These are phyloP conservation scores for Aureobasidium sp. DNA, from an alignment of 2,329 filamentous ascomycete genomes.

Conservation along the genomic window DNA sequence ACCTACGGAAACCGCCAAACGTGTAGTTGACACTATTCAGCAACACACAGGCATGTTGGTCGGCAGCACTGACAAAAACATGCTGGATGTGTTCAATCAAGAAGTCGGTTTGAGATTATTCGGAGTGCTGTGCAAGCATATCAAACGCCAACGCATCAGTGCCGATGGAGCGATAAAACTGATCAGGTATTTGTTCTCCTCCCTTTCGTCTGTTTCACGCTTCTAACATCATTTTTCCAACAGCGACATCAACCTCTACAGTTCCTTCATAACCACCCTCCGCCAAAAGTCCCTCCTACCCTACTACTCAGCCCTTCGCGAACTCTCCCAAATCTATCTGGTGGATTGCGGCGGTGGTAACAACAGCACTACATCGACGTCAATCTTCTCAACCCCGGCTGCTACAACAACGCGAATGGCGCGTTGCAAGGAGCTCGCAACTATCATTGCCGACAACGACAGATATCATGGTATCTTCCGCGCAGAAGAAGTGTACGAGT, in stretches of 20 bases:
- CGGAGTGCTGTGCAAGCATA: constrained; percentile 86
- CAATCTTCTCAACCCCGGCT: neutral
- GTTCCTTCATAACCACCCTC: constrained; percentile 71
- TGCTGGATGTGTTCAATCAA: constrained; percentile 97
- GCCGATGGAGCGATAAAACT: constrained; percentile 83
- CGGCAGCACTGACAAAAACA: constrained; percentile 93
- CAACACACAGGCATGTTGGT: constrained; percentile 88
- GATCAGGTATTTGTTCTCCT: constrained; percentile 48
- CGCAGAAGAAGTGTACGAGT: constrained; percentile 96
- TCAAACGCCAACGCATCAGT: constrained; percentile 90
- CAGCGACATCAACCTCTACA: constrained; percentile 92
- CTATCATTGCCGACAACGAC: constrained; percentile 84
- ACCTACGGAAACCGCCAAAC: constrained; percentile 67
- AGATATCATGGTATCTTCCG: constrained; percentile 88
- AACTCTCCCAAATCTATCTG: constrained; percentile 90
- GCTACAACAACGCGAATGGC: constrained; percentile 36
- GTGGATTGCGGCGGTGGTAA: constrained; percentile 47
- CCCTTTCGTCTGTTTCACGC: too few relatives aligned
- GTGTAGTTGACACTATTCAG: constrained; percentile 76
- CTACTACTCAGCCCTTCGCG: constrained; percentile 86
- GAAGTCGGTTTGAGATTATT: constrained; percentile 93
- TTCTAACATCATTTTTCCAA: too few relatives aligned
- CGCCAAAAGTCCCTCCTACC: constrained; percentile 74
- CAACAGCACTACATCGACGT: constrained; percentile 16
- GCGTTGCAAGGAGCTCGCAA: constrained; percentile 89